Percentiles rank a stretch among this genome's conserved stretches.
Evolutionary conservation across 2,329 filamentous ascomycete species (phyloP).

Genomic region (Colletotrichum tropicicola): DNA sequence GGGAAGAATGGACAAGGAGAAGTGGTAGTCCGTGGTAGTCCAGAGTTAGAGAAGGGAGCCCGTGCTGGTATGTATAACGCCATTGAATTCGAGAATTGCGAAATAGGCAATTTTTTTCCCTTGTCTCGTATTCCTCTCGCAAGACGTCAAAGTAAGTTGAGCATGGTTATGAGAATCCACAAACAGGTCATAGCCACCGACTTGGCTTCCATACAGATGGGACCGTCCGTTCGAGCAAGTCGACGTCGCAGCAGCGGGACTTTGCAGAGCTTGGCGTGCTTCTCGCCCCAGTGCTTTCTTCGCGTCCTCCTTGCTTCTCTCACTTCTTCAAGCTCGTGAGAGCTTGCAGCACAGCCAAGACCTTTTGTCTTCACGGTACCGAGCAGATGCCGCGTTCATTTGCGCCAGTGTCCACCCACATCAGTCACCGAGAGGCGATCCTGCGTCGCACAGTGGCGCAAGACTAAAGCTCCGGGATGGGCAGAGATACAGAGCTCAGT

Average conservation of each 20-base stretch:
- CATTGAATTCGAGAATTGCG: conserved; percentile 15
- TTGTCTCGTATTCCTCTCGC: conserved; percentile 5
- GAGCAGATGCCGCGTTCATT: conserved; percentile 2
- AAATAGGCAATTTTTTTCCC: not conserved
- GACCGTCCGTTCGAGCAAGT: not conserved
- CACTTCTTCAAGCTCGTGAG: not conserved
- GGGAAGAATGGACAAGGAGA: not conserved
- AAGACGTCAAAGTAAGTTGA: not conserved
- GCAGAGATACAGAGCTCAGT: not conserved
- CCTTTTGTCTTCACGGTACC: not conserved
- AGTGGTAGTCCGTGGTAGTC: too few species aligned
- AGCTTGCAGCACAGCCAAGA: conserved; percentile 12
- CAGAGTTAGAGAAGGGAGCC: not conserved
- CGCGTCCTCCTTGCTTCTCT: not conserved
- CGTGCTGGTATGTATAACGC: conserved; percentile 14
- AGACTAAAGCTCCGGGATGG: not conserved
- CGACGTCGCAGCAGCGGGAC: not conserved
- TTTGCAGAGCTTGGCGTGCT: not conserved
- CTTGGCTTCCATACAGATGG: conserved; percentile 5
- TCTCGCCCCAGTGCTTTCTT: conserved; percentile 2
- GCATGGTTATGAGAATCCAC: not conserved
- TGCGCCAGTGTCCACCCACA: not conserved
- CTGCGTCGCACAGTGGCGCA: not conserved
- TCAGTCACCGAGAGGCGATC: not conserved
- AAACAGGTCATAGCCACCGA: not conserved